Base-by-base conservation (phyloP, 2,329 filamentous ascomycete species). In the Lasiodiplodia sp. region DNA sequence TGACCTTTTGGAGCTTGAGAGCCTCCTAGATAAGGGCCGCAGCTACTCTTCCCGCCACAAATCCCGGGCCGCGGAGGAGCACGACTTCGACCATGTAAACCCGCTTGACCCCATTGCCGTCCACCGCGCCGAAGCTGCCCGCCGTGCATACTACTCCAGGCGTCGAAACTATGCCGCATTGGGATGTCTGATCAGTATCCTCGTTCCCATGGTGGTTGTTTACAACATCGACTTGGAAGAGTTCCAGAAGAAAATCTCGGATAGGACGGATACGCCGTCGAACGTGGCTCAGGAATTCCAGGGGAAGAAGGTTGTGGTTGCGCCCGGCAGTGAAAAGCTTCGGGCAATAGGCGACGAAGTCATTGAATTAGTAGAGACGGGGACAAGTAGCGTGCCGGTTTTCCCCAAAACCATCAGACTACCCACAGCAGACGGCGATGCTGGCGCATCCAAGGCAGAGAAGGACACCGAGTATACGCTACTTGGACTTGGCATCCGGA, bases 401-500 rank as follows among this genome's bases (percentile, higher is more conserved):
- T 96, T 97, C 77, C 94, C 94, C 2, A 87, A 90, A 68, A 89
- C 86, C 2, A 87, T 97, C 67, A 83, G 86, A 18, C 80, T 97
- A 2, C 87, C 89, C 11, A 78, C 83, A 7, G 77, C 80, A 28
- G 31, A 23, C 0, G 66, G 66, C 23, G 69, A 69, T 18, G 55
- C 69, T 52, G 67, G 67, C 5, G 52, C 4, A 37, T 37, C 12
- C 5, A 75, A 66, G 4, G 76, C 78, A 49, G 71, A 75, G 2
- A 72, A 74, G 67, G 77, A 79, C 16, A 80, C 81, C n/a, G 86
- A 97, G 74, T 98, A 97, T 79, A 94, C 93, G 25, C 86, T 98
- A 0, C 87, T 98, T 7, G 96, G 96, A 0, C 83, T 97, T 5
- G 96, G 96, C 21, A 90, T 96, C 71, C 88, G 96, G 67, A 94